These are phyloP conservation scores for Raphanus raphanistrum DNA, from an alignment of 345 rosid genomes.

Conservation along the genomic window DNA sequence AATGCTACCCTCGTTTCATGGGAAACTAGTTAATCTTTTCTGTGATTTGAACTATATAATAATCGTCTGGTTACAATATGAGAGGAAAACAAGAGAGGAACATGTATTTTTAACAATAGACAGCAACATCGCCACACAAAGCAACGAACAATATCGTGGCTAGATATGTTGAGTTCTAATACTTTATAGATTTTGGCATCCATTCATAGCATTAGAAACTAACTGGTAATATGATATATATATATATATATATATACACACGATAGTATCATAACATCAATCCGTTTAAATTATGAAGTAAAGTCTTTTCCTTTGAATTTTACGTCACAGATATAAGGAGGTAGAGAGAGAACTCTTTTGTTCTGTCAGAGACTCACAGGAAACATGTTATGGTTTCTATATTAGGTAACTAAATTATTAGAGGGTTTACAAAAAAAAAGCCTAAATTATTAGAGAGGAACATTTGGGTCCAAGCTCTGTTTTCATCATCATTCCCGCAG, in stretches of 20 bases:
- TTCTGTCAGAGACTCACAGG: slow-evolving; percentile 23
- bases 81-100: too few species aligned
- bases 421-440: too few species aligned
- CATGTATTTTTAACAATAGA: not conserved
- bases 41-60: not conserved
- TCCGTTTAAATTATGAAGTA: not conserved
- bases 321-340: slow-evolving; percentile 20
- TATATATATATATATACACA: not conserved
- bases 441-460: slow-evolving; percentile 27
- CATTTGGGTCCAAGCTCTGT: slow-evolving; percentile 33
- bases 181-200: not conserved
- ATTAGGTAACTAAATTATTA: slow-evolving; percentile 30
- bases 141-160: not conserved
- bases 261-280: not conserved
- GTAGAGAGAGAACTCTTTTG: slow-evolving; percentile 16
- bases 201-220: not conserved
- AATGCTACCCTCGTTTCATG: not conserved
- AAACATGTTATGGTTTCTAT: slow-evolving; percentile 38
- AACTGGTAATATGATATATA: not conserved
- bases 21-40: not conserved
- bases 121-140: not conserved
- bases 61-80: not conserved
- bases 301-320: slow-evolving; percentile 30
- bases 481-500: slow-evolving; percentile 10
- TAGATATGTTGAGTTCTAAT: not conserved